A percentile compares a stretch with the other conserved stretches of the same genome.
phyloP scores from a whole-genome alignment of 768 basidiomycete genomes.

The Auriscalpium orientale region DNA sequence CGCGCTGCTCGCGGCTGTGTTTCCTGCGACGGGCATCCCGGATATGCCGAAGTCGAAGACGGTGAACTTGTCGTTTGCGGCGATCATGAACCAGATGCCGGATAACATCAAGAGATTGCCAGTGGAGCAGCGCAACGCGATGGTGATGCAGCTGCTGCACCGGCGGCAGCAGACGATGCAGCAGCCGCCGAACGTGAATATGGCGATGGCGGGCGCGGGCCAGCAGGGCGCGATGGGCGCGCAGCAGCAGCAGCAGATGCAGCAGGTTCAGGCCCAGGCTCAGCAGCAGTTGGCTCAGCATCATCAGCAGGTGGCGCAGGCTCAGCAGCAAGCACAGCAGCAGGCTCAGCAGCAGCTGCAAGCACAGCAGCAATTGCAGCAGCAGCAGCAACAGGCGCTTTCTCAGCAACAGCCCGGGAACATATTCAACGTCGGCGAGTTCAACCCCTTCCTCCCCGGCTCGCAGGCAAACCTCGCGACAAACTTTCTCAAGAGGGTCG shows the following conservation, averaged over 20 bases:
- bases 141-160: conserved; percentile 5
- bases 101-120: not conserved
- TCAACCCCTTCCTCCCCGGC: conserved; percentile 14
- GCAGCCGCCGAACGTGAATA: not conserved
- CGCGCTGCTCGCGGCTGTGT: conserved; percentile 7
- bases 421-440: conserved; percentile 8
- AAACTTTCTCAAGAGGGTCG: conserved; percentile 4
- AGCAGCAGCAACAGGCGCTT: not conserved
- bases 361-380: not conserved
- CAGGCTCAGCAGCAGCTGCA: not conserved
- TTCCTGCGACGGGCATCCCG: conserved; percentile 10
- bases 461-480: conserved; percentile 10
- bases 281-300: conserved; percentile 3
- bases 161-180: conserved; percentile 1
- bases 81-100: conserved; percentile 2
- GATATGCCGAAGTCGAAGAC: conserved; percentile 5
- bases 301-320: not conserved
- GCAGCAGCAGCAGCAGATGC: conserved; percentile 1
- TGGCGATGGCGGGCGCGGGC: not conserved
- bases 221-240: not conserved
- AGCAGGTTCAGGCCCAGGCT: not conserved
- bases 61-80: not conserved
- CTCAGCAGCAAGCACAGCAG: conserved; percentile 4
- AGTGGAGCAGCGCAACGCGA: not conserved
- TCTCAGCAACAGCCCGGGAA: not conserved